Evolutionary conservation across 2,329 filamentous ascomycete genomes (phyloP), one percentile per base, ranked within the genome.

Genomic region (Bipolaris gigantea): DNA sequence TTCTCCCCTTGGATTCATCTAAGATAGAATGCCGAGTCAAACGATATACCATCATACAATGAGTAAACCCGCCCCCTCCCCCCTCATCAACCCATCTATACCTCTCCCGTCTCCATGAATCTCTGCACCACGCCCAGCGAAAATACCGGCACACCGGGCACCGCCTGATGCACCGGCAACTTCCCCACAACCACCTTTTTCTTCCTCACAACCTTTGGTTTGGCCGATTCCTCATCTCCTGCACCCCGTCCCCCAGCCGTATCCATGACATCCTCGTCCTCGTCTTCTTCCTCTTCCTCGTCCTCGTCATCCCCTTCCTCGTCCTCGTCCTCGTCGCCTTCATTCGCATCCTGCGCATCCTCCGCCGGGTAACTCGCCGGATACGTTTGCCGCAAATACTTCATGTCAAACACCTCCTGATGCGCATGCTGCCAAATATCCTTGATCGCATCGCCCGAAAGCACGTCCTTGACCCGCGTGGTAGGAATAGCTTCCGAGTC

Each of bases 71-170:
- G n/a, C n/a, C n/a, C n/a, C n/a, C n/a, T n/a, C n/a, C 19, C 27
- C 2, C 39, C 5, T 18, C 9, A 23, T 18, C 30, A 35, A 11
- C 33, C 45, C 53, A 48, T 21, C 45, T 56, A 49, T 21, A 60
- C 47, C 38, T 63, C 59, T 18, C 66, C 65, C 11, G 58, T 61
- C 27, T 55, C 55, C 51, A 64, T 66, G 18, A 71, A 70, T 40
- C 56, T 65, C 25, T 67, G 65, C 27, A 66, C 53, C 18, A 62
- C 38, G 2, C 63, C 61, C 40, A 70, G 40, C 9, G 66, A 52
- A 54, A 68, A 43, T 25, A 67, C 55, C 1, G 64, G 64, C 40
- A 53, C 55, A 8, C 59, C 61, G 15, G 57, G 48, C 5, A 62
- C 55, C 6, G 63, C 50, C 42, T 63, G 51, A 39, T 63, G 55